Base-by-base conservation (phyloP, 306 rosid genomes). In the Castanospermum australe region DNA sequence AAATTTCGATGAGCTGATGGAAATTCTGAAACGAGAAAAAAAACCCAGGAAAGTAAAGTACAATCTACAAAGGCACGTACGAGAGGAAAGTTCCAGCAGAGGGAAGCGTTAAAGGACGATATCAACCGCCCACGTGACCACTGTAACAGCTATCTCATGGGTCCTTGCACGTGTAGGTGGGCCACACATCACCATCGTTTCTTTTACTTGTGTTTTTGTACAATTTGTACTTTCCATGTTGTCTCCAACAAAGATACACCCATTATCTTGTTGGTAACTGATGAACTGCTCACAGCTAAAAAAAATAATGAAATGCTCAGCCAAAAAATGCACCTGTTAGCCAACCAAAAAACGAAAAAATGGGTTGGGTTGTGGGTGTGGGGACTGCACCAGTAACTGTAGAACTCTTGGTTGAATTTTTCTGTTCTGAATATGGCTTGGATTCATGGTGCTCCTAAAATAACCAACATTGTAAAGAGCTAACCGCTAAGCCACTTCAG, bases 201-300 rank as follows among this genome's bases (percentile, higher is more conserved):
- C 56, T 15, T 65, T n/a, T 24, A 30, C 20, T 39, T 25, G 11
- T 21, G 32, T 54, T 54, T 54, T 5, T n/a, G 73, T 24, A 38
- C 66, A 38, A 11, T 57, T 20, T 33, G 70, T 45, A 39, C 64
- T 52, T 32, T 14, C 17, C 36, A 66, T 36, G 44, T 11, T 5
- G 57, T 36, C 75, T 24, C 75, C 79, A 61, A 52, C 75, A 51
- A 61, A 74, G 73, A 66, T 64, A 63, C 47, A 35, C 24, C 35
- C 35, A 63, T 42, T 47, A 38, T 28, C 62, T 28, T 41, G 54
- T 50, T 70, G 54, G 21, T 21, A 48, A 55, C 36, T 48, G 42
- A 60, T 15, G 35, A 28, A 69, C 45, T 45, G 15, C 18, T n/a
- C n/a, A n/a, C n/a, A n/a, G n/a, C n/a, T n/a, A n/a, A n/a, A n/a